These are phyloP conservation scores for Pichia inconspicua DNA, from an alignment of 1,139 yeast species.

Conservation along the genomic window DNA sequence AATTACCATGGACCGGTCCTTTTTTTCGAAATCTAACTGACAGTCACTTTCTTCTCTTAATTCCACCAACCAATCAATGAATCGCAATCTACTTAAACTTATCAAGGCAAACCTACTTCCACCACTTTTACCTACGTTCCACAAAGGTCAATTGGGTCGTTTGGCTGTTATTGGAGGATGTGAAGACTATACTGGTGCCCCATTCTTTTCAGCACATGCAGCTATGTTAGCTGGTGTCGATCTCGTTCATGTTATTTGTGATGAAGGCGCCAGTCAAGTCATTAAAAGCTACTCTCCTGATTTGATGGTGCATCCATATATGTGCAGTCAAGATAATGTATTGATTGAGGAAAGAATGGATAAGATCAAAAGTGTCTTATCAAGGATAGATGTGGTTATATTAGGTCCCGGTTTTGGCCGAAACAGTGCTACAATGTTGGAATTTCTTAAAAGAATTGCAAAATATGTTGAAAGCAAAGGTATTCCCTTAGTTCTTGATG, in stretches of 20 bases:
- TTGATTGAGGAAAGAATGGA: conserved; percentile 38
- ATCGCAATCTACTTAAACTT: conserved; percentile 26
- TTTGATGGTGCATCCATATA: conserved; percentile 91
- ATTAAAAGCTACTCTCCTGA: conserved; percentile 89
- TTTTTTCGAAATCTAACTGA: too few relatives aligned
- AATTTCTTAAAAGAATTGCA: conserved; percentile 50
- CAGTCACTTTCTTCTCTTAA: not conserved
- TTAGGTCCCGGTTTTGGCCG: conserved; percentile 95
- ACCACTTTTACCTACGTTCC: conserved; percentile 62
- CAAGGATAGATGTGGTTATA: conserved; percentile 70
- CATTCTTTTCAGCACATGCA: conserved; percentile 81
- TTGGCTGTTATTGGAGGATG: conserved; percentile 89
- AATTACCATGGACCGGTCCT: not conserved
- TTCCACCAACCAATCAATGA: not conserved
- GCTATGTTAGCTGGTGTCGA: conserved; percentile 84
- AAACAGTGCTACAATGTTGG: conserved; percentile 53
- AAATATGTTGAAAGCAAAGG: conserved; percentile 26
- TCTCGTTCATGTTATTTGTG: conserved; percentile 82
- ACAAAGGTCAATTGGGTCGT: conserved; percentile 88
- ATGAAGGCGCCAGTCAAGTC: conserved; percentile 64
- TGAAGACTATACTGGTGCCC: conserved; percentile 95
- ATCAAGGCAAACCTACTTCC: conserved; percentile 44
- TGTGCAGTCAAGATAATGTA: conserved; percentile 30
- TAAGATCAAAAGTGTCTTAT: conserved; percentile 46
- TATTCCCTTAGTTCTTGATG: conserved; percentile 71